Conservation (phyloP, 78 protist species). For the Protostelium mycophagum region DNA sequence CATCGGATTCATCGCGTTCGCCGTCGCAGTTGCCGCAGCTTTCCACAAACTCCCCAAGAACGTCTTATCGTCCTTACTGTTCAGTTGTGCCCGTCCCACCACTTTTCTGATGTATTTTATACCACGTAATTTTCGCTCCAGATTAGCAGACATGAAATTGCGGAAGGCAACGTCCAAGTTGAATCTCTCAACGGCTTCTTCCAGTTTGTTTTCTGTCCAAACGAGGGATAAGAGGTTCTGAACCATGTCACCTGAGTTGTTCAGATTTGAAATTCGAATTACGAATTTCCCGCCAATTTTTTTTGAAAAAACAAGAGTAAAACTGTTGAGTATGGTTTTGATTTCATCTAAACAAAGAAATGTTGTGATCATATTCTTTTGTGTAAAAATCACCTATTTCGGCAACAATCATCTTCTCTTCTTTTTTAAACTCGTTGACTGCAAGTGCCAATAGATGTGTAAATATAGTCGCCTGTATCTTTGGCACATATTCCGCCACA, state of each 20-base stretch:
- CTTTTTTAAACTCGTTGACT: background rate
- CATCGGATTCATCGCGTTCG: background rate
- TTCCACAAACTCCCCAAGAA: background rate
- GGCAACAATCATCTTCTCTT: background rate
- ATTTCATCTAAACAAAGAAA: no score
- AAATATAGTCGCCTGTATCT: background rate
- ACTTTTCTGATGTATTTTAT: background rate
- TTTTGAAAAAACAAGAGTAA: no score
- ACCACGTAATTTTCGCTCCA: background rate
- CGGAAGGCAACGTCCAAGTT: background rate
- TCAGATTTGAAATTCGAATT: no score
- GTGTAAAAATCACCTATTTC: background rate
- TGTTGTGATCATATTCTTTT: no score
- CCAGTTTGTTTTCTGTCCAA: background rate
- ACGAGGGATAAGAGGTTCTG: background rate
- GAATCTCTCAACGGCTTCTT: background rate
- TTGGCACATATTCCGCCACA: background rate
- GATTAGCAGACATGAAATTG: background rate
- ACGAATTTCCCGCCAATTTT: no score
- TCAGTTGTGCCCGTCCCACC: background rate
- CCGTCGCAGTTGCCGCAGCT: background rate
- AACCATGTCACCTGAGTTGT: background rate
- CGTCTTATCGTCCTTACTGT: background rate
- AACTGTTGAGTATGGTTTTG: no score
- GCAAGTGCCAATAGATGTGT: background rate